Evolutionary conservation across 139 green algal species (phyloP), one percentile per base, ranked within the genome.

Genomic region (Picochlorum sp.): DNA sequence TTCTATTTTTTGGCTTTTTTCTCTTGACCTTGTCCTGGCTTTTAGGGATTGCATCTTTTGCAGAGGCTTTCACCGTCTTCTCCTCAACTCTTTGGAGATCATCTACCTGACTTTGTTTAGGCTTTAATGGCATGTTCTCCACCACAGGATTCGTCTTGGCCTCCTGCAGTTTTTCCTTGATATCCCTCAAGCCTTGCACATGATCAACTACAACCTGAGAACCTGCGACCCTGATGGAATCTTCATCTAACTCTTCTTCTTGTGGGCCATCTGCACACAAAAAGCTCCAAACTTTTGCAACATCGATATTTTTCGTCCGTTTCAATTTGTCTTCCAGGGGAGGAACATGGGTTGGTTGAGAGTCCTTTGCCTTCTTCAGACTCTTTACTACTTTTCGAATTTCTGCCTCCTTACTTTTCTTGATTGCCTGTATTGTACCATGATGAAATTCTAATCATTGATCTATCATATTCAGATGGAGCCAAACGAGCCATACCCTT

Each of bases 1-100:
- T 57, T n/a, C 80, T 64, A 47, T 85, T 85, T 56, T 81, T 78
- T 44, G 47, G 16, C 28, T 68, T 20, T 59, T 59, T 59, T 20
- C 34, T 59, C n/a, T 59, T 59, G 16, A 21, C 47, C 47, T 20
- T 21, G 16, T 54, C 47, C n/a, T 54, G 47, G 0, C 47, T 21
- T 54, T 54, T 21, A 9, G 47, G 0, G 23, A 11, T 54, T 9
- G 18, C 18, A 54, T 54, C 47, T 54, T 54, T 54, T 21, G 16
- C 47, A 26, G 8, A 9, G 7, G 34, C 34, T 54, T 54, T 54
- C 11, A 20, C 47, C 15, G 16, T 54, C 47, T 54, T 54, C 6
- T 21, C n/a, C 15, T 24, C 18, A 54, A 20, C n/a, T 13, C 11
- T 26, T 54, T 10, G n/a, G n/a, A 20, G 2, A 54, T 54, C 18